phyloP scores from a whole-genome alignment of 345 rosid species.

The Eucalyptus sp. region DNA sequence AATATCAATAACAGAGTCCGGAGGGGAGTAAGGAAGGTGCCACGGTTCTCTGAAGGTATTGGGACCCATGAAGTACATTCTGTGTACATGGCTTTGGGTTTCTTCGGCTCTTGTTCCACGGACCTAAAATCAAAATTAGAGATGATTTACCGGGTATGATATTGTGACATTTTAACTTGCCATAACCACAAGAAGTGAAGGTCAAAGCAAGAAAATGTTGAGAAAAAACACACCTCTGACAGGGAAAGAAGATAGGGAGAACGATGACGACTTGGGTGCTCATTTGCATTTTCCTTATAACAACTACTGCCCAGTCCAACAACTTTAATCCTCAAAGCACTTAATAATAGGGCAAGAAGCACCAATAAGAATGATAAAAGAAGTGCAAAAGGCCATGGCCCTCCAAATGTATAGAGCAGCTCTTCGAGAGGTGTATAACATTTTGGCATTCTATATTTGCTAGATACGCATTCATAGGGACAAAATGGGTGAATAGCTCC shows the following conservation, averaged over 20 bases:
- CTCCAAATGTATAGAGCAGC: slow-evolving; percentile 85
- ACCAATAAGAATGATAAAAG: slow-evolving; percentile 57
- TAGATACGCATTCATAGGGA: slow-evolving; percentile 86
- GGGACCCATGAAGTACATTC: slow-evolving; percentile 97
- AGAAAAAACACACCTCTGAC: slow-evolving; percentile 52
- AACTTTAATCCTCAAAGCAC: slow-evolving; percentile 60
- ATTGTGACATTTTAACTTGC: background rate
- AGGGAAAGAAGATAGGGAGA: slow-evolving; percentile 87
- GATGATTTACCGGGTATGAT: background rate
- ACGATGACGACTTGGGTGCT: slow-evolving; percentile 50
- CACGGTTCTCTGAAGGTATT: slow-evolving; percentile 96
- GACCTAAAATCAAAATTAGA: slow-evolving; percentile 37
- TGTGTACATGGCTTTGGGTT: slow-evolving; percentile 86
- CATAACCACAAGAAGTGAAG: slow-evolving; percentile 12
- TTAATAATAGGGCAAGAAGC: slow-evolving; percentile 57
- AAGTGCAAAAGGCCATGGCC: slow-evolving; percentile 77
- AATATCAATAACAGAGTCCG: slow-evolving; percentile 80
- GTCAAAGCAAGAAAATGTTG: background rate
- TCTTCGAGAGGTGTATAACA: slow-evolving; percentile 97
- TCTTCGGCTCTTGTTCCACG: slow-evolving; percentile 90
- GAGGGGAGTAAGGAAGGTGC: slow-evolving; percentile 96
- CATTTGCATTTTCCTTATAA: slow-evolving; percentile 39
- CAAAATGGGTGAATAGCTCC: slow-evolving; percentile 62
- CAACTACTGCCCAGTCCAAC: slow-evolving; percentile 46
- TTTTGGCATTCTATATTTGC: slow-evolving; percentile 90